phyloP scores from a whole-genome alignment of 495 filamentous ascomycete species.

The Parachaetomium inaequale region DNA sequence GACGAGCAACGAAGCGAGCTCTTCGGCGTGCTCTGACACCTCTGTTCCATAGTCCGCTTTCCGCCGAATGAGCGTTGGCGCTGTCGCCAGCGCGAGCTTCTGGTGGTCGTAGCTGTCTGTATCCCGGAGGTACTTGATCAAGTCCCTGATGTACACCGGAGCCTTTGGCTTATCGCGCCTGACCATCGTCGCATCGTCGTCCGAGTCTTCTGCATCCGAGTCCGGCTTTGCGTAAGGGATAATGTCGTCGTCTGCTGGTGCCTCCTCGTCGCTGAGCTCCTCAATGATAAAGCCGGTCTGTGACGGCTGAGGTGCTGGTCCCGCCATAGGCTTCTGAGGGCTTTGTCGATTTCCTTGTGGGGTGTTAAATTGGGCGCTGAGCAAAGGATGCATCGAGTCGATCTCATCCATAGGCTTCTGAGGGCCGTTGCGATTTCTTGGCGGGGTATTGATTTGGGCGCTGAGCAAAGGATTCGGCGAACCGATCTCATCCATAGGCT shows the following conservation, averaged over 20 bases:
- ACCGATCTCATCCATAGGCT: conserved; percentile 60
- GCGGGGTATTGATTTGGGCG: conserved; percentile 11
- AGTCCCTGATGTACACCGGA: conserved; percentile 88
- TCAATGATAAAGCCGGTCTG: conserved; percentile 57
- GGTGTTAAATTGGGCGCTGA: conserved; percentile 9
- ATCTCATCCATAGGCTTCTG: conserved; percentile 54
- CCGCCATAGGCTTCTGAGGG: conserved; percentile 22
- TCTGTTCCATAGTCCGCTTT: conserved; percentile 87
- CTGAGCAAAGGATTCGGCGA: conserved; percentile 48
- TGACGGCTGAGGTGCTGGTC: conserved; percentile 22
- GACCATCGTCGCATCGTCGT: conserved; percentile 85
- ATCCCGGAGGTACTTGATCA: conserved; percentile 74
- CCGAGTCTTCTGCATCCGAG: conserved; percentile 85
- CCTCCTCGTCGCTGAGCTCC: conserved; percentile 58
- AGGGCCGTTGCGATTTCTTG: background rate
- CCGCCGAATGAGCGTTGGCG: conserved; percentile 75
- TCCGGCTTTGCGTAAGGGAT: conserved; percentile 85
- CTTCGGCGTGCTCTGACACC: conserved; percentile 75
- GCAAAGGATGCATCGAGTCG: conserved; percentile 55
- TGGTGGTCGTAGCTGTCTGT: conserved; percentile 80
- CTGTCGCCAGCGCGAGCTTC: conserved; percentile 71
- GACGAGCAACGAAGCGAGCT: conserved; percentile 69
- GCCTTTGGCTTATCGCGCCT: conserved; percentile 76
- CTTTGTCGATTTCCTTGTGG: conserved; percentile 5
- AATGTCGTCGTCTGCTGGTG: conserved; percentile 66